Conservation (phyloP, 257 asterid species). For the Mentha longifolia region DNA sequence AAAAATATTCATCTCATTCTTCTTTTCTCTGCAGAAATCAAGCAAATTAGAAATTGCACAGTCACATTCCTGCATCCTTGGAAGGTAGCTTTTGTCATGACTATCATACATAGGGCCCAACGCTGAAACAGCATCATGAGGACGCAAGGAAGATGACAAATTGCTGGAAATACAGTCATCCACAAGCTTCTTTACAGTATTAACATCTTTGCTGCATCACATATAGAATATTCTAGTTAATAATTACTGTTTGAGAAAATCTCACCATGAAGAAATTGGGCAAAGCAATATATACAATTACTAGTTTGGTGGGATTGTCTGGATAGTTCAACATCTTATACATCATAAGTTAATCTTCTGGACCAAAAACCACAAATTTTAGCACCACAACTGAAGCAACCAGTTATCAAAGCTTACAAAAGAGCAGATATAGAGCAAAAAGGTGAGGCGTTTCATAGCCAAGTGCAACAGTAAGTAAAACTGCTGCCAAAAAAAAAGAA, state of each 20-base stretch:
- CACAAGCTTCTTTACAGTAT: constrained; percentile 91
- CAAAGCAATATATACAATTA: neutral
- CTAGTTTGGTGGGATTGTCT: neutral
- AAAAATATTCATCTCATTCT: constrained; percentile 84
- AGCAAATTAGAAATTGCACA: constrained; percentile 65
- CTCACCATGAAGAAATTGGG: constrained; percentile 1
- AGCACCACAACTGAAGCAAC: neutral
- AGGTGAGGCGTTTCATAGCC: neutral
- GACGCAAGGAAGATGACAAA: constrained; percentile 86
- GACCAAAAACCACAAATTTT: constrained; percentile 21
- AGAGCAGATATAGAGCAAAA: constrained; percentile 1
- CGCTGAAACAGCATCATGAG: constrained; percentile 98
- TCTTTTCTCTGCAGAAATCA: constrained; percentile 74
- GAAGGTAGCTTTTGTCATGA: constrained; percentile 80
- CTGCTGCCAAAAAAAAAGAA: neutral
- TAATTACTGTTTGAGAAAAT: constrained; percentile 21
- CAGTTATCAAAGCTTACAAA: constrained; percentile 6
- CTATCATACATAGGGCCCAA: constrained; percentile 96
- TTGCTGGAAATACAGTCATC: constrained; percentile 81
- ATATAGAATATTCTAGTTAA: constrained; percentile 25
- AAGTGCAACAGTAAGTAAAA: constrained; percentile 4
- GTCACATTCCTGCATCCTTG: constrained; percentile 83
- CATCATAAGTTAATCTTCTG: constrained; percentile 18
- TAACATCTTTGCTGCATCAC: constrained; percentile 87
- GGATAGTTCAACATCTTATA: neutral